Conservation (phyloP, 2,329 filamentous ascomycete species). For the Diaporthe amygdali region DNA sequence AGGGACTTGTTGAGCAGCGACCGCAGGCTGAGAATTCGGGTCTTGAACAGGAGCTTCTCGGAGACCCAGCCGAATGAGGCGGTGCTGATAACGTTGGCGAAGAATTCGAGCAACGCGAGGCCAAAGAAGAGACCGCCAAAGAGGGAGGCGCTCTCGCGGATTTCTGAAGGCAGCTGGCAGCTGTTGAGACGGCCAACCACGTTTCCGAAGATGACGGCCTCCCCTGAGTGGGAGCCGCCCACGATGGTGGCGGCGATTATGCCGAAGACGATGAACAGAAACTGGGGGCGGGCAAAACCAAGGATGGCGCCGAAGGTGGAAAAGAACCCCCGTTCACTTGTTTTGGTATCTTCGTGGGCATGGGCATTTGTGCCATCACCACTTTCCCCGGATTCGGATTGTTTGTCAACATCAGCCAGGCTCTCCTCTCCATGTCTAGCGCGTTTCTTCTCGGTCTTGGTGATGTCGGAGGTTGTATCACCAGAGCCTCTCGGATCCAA, state of each 20-base stretch:
- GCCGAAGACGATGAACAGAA: constrained; percentile 46
- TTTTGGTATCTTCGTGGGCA: not conserved
- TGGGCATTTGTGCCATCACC: not conserved
- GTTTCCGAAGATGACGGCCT: constrained; percentile 65
- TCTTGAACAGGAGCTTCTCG: constrained; percentile 60
- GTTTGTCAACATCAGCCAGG: not conserved
- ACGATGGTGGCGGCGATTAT: constrained; percentile 57
- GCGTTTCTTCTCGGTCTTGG: not conserved
- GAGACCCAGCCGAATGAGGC: constrained; percentile 59
- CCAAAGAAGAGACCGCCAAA: constrained; percentile 65
- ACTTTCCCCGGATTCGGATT: not conserved
- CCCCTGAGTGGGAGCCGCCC: constrained; percentile 60
- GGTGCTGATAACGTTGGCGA: constrained; percentile 63
- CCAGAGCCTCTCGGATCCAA: not conserved
- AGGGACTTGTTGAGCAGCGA: constrained; percentile 62
- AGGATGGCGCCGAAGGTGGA: not conserved
- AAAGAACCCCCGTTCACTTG: not conserved
- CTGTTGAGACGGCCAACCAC: constrained; percentile 60
- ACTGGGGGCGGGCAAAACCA: constrained; percentile 39
- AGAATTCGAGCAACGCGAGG: constrained; percentile 62
- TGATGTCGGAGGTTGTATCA: not conserved
- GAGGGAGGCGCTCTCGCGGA: constrained; percentile 54
- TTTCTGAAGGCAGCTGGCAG: constrained; percentile 52
- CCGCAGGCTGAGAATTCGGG: constrained; percentile 60
- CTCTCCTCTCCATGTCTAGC: not conserved